Percentiles rank a stretch among this genome's conserved stretches.
Conservation (phyloP, 2,329 filamentous ascomycete genomes). For the Neopestalotiopsis sp. region DNA sequence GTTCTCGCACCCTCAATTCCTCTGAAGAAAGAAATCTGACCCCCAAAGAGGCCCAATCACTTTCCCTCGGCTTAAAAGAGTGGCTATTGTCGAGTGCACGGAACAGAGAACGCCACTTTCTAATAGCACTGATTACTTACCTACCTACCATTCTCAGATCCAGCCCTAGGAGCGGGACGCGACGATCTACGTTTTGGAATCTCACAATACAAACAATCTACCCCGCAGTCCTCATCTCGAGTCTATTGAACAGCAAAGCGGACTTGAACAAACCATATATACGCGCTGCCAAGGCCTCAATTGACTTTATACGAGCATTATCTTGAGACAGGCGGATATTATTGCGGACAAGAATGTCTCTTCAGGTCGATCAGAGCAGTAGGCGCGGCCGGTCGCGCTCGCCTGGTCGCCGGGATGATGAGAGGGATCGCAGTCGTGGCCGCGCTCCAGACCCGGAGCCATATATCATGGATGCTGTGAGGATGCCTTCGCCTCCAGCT, state of each 20-base stretch:
- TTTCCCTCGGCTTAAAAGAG: not conserved
- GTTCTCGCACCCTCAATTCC: not conserved
- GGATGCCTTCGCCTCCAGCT: constrained; percentile 43
- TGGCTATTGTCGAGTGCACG: not conserved
- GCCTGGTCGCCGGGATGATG: constrained; percentile 41
- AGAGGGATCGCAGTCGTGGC: constrained; percentile 41
- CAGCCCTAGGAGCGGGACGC: constrained; percentile 11
- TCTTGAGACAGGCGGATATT: not conserved
- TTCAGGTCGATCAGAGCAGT: constrained; percentile 50
- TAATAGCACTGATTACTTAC: not conserved
- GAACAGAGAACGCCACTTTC: too few species aligned
- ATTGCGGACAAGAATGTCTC: constrained; percentile 47
- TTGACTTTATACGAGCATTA: not conserved
- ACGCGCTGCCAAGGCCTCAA: not conserved
- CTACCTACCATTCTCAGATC: not conserved
- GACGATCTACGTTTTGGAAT: not conserved
- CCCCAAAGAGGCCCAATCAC: too few species aligned
- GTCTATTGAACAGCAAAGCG: not conserved
- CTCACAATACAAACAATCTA: not conserved
- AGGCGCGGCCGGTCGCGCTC: constrained; percentile 55
- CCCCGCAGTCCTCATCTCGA: constrained; percentile 5
- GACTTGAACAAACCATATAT: not conserved
- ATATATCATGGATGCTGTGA: constrained; percentile 45
- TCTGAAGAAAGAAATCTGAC: not conserved
- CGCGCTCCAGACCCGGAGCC: constrained; percentile 35